Percentiles rank a stretch among this genome's conserved stretches.
Conservation (phyloP, 805 yeast species). For the Candida krabiensis region DNA sequence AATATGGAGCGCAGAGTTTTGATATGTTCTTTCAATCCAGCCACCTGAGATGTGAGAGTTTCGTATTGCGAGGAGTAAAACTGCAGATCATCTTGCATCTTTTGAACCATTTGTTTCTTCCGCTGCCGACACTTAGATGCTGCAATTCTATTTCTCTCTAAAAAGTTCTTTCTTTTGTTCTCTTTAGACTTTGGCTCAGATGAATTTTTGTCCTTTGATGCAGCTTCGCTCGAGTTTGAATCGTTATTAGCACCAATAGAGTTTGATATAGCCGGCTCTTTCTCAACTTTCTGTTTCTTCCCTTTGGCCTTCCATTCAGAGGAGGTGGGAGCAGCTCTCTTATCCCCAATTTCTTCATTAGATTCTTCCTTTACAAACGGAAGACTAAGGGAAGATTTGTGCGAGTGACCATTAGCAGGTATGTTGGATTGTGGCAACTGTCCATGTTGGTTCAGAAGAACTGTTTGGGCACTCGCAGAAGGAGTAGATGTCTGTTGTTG, state of each 20-base stretch:
- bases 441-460: neutral
- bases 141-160: slow-evolving; percentile 92
- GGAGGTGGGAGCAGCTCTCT: neutral
- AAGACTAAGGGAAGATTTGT: too few relatives aligned
- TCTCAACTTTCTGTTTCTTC: neutral
- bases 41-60: slow-evolving; percentile 57
- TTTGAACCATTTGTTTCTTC: slow-evolving; percentile 82
- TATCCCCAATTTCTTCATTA: neutral
- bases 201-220: slow-evolving; percentile 2
- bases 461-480: neutral
- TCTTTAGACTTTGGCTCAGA: slow-evolving; percentile 42
- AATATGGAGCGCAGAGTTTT: slow-evolving; percentile 47
- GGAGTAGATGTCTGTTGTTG: slow-evolving; percentile 4
- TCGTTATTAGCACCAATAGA: neutral
- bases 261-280: neutral
- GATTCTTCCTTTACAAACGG: neutral
- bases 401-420: neutral
- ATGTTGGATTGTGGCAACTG: neutral
- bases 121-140: slow-evolving; percentile 97
- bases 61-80: slow-evolving; percentile 72
- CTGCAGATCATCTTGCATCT: slow-evolving; percentile 77
- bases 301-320: neutral
- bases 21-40: slow-evolving; percentile 59
- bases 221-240: slow-evolving; percentile 1
- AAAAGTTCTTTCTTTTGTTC: slow-evolving; percentile 73